These are phyloP conservation scores for Populus hybrid DNA, from an alignment of 441 rosid species.

Conservation along the genomic window DNA sequence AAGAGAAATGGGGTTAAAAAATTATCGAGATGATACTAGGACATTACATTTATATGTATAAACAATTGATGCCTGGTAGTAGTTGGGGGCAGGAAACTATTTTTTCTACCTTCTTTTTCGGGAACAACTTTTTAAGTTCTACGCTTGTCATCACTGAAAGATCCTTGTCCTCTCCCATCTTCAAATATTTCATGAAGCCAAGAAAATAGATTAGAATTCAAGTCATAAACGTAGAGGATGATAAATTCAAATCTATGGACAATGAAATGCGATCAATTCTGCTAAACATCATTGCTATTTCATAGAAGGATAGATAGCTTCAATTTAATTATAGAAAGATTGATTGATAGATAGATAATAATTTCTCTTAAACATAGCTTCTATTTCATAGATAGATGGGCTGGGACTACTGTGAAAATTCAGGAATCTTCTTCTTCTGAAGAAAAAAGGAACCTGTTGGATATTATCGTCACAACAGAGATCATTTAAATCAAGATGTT, in stretches of 20 bases:
- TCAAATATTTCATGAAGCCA: slow-evolving; percentile 16
- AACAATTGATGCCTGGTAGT: not conserved
- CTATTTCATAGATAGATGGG: too few relatives aligned
- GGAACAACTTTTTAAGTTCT: slow-evolving; percentile 72
- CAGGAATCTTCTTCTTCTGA: too few relatives aligned
- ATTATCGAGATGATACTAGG: not conserved
- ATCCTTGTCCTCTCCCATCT: slow-evolving; percentile 91
- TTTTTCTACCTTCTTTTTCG: slow-evolving; percentile 48
- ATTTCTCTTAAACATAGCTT: not conserved
- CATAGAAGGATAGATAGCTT: not conserved
- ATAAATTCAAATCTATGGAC: not conserved
- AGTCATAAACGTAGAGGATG: not conserved
- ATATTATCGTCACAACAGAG: too few relatives aligned
- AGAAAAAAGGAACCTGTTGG: too few relatives aligned
- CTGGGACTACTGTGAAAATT: too few relatives aligned
- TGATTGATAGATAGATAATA: not conserved
- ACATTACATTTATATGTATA: not conserved
- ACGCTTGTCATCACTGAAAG: slow-evolving; percentile 70
- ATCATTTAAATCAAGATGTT: too few relatives aligned
- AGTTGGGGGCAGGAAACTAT: not conserved
- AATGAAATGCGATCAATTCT: not conserved
- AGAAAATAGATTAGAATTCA: not conserved
- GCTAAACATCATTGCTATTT: not conserved
- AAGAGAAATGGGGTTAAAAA: slow-evolving; percentile 6
- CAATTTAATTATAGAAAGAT: not conserved